A percentile compares a stretch with the other conserved stretches of the same genome.
These are phyloP conservation scores for Helicocarpus griseus DNA, from an alignment of 2,329 filamentous ascomycete species.

Conservation along the genomic window DNA sequence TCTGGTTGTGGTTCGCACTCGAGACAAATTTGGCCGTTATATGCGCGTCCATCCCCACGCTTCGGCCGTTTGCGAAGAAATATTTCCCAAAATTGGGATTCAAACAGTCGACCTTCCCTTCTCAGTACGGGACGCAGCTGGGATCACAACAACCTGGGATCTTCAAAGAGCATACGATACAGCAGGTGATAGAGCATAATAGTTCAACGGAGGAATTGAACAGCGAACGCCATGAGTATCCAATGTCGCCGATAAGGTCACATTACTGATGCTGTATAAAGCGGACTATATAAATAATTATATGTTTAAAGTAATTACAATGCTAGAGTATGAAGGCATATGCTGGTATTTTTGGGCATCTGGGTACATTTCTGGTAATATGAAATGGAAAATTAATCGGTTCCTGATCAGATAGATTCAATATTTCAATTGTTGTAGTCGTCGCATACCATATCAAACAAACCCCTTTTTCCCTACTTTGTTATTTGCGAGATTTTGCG, in stretches of 20 bases:
- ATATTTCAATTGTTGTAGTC: too few species aligned
- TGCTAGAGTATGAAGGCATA: neutral
- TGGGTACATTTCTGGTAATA: neutral
- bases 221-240: neutral
- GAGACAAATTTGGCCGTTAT: constrained; percentile 16
- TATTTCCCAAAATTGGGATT: constrained; percentile 8
- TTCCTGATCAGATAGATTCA: neutral
- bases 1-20: constrained; percentile 15
- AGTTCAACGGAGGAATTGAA: constrained; percentile 1
- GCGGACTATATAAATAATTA: neutral
- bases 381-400: neutral
- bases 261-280: neutral
- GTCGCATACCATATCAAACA: neutral
- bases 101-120: neutral
- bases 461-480: too few species aligned
- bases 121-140: neutral
- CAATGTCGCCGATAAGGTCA: neutral
- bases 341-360: neutral
- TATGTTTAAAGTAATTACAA: neutral
- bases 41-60: constrained; percentile 15
- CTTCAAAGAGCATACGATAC: constrained; percentile 8
- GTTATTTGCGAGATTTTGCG: too few species aligned
- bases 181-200: constrained; percentile 1
- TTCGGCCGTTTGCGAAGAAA: constrained; percentile 12
- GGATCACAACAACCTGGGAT: neutral